Evolutionary conservation across 2,329 filamentous ascomycete species (phyloP).

Genomic region (Sporothrix inflata): DNA sequence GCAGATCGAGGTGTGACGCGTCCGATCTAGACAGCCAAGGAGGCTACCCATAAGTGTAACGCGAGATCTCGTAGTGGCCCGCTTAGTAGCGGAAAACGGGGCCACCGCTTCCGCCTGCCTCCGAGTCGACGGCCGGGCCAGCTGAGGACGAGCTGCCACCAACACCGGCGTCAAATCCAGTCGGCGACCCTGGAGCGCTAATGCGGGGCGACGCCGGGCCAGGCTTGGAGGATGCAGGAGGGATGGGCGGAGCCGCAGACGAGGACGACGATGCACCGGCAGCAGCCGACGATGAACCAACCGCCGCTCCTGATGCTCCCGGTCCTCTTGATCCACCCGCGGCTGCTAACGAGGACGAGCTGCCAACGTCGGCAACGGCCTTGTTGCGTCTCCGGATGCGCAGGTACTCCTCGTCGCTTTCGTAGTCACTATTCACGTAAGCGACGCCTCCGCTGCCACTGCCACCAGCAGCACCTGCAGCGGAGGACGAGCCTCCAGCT

Average conservation of each 20-base stretch:
- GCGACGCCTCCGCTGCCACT: slow-evolving; percentile 16
- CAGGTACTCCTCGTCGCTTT: slow-evolving; percentile 31
- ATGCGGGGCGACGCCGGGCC: not conserved
- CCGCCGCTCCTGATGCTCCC: not conserved
- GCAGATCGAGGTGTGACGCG: not conserved
- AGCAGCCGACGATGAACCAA: not conserved
- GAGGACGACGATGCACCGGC: not conserved
- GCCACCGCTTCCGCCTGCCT: not conserved
- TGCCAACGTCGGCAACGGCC: not conserved
- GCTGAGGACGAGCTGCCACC: slow-evolving; percentile 19
- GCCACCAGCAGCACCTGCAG: slow-evolving; percentile 12
- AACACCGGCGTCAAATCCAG: not conserved
- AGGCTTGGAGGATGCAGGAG: not conserved
- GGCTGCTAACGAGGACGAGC: not conserved
- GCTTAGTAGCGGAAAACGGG: slow-evolving; percentile 25
- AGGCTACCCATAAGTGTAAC: not conserved
- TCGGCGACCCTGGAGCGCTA: not conserved
- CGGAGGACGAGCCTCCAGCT: not conserved
- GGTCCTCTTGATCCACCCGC: slow-evolving; percentile 9
- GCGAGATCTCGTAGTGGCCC: not conserved
- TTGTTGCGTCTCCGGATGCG: slow-evolving; percentile 28
- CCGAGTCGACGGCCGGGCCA: slow-evolving; percentile 19
- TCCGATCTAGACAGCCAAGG: not conserved
- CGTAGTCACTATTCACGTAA: slow-evolving; percentile 27
- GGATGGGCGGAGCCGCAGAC: not conserved